Evolutionary conservation across 2,329 filamentous ascomycete species (phyloP).

Genomic region (Colletotrichum somersetense): DNA sequence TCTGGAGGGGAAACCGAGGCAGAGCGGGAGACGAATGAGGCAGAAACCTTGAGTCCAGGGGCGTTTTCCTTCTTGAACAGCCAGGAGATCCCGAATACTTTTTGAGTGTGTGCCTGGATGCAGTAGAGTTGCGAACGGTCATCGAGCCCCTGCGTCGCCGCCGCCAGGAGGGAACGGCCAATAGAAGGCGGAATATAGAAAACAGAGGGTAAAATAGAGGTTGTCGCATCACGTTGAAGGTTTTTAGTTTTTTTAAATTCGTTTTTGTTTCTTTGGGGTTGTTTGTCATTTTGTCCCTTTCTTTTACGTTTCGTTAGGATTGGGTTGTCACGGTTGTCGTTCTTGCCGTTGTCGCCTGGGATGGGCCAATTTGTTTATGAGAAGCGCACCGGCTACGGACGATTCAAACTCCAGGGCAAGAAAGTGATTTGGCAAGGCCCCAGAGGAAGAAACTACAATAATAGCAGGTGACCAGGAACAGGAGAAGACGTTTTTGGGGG

Average conservation of each 20-base stretch:
- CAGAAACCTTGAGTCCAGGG: constrained; percentile 22
- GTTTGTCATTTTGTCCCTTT: neutral
- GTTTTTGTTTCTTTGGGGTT: no score
- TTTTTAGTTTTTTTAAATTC: no score
- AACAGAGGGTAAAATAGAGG: constrained; percentile 24
- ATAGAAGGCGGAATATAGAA: constrained; percentile 3
- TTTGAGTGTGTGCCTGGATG: constrained; percentile 23
- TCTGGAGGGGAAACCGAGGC: constrained; percentile 30
- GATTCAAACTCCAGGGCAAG: neutral
- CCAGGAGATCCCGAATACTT: constrained; percentile 17
- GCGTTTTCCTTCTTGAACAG: neutral
- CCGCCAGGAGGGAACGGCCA: constrained; percentile 15
- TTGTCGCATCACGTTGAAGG: constrained; percentile 23
- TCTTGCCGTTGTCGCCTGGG: neutral
- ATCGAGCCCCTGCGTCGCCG: constrained; percentile 17
- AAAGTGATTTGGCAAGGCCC: neutral
- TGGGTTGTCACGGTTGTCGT: constrained; percentile 21
- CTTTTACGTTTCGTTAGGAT: neutral
- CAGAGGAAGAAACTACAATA: neutral
- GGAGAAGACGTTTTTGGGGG: constrained; percentile 21
- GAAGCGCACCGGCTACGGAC: constrained; percentile 10
- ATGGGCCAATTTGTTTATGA: neutral
- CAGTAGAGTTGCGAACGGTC: constrained; percentile 26
- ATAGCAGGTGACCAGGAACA: neutral
- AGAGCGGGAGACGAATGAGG: constrained; percentile 32